Conservation (phyloP, 2,329 filamentous ascomycete genomes). For the Fusarium pseudoanthophilum region DNA sequence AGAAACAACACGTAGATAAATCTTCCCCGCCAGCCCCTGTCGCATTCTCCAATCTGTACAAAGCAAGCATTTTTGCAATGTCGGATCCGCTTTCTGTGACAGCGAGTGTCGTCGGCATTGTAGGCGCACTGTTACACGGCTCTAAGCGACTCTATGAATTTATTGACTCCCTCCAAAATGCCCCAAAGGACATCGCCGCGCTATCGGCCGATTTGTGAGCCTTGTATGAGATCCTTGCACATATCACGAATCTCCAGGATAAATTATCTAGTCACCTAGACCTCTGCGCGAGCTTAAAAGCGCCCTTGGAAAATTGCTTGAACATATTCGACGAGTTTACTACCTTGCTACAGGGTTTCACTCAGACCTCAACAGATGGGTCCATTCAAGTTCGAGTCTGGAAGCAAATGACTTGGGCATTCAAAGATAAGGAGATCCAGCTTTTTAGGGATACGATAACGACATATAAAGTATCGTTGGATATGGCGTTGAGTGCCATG, state of each 20-base stretch:
- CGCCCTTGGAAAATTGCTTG: background rate
- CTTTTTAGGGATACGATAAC: background rate
- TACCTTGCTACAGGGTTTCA: background rate
- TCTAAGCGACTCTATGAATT: background rate
- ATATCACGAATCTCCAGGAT: background rate
- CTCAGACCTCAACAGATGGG: background rate
- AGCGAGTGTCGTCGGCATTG: background rate
- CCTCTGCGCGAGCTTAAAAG: background rate
- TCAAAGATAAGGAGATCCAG: background rate
- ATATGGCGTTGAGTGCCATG: background rate
- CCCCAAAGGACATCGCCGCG: background rate
- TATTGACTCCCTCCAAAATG: background rate
- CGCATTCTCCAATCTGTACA: rapidly evolving
- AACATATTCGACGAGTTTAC: background rate
- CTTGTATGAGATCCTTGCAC: rapidly evolving
- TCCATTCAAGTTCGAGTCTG: background rate
- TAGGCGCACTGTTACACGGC: background rate
- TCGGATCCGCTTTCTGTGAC: background rate
- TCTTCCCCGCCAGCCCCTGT: rapidly evolving
- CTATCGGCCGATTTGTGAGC: background rate
- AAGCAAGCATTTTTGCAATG: rapidly evolving
- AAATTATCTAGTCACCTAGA: rapidly evolving
- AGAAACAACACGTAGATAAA: rapidly evolving
- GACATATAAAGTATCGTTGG: rapidly evolving
- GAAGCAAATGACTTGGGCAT: background rate